These are phyloP conservation scores for Hemileia vastatrix DNA, from an alignment of 1,284 basidiomycete species.

Conservation along the genomic window DNA sequence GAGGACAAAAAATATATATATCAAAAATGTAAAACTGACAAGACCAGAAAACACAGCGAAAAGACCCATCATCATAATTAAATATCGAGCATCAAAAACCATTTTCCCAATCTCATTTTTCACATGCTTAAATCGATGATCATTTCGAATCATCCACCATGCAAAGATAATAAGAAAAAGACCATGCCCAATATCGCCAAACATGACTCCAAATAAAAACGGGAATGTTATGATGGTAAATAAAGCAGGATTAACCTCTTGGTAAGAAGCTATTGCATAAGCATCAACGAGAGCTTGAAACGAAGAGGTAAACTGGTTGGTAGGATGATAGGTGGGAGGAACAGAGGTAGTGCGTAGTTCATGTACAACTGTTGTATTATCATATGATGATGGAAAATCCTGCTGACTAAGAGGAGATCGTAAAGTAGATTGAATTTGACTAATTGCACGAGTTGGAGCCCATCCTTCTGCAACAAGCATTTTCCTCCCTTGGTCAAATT, in stretches of 20 bases:
- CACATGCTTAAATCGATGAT: too few species aligned
- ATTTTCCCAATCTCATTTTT: too few species aligned
- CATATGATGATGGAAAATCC: too few species aligned
- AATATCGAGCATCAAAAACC: conserved; percentile 98
- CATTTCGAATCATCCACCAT: conserved; percentile 73
- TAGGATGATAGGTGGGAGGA: too few species aligned
- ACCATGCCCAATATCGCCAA: conserved; percentile 96
- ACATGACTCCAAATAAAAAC: conserved; percentile 98
- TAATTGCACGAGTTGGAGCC: conserved; percentile 86
- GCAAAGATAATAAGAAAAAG: conserved; percentile 69
- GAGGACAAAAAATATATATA: background rate
- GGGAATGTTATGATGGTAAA: conserved; percentile 92
- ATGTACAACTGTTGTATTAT: too few species aligned
- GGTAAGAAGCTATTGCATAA: conserved; percentile 87
- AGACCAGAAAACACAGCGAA: conserved; percentile 59
- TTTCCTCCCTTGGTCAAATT: conserved; percentile 85
- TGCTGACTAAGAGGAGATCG: too few species aligned
- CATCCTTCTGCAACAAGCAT: conserved; percentile 95
- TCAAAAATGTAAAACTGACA: background rate
- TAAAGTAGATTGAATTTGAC: conserved; percentile 73
- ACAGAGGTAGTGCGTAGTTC: too few species aligned
- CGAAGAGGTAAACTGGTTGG: too few species aligned
- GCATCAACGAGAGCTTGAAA: conserved; percentile 99
- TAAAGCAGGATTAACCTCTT: conserved; percentile 94
- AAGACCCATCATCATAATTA: conserved; percentile 89